These are phyloP conservation scores for Arabidopsis thaliana DNA, from an alignment of 345 rosid genomes.

Conservation along the genomic window TAIR10.1 NC_003074.8:4347001-4347500, in stretches of 20 bases:
- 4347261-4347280: conserved; percentile 27
- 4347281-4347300: conserved; percentile 26
- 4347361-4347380: conserved; percentile 56
- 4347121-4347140: not conserved
- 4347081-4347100: conserved; percentile 30
- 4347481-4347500: conserved; percentile 63
- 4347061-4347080: conserved; percentile 5
- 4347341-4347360: conserved; percentile 60
- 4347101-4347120: conserved; percentile 26
- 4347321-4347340: conserved; percentile 24
- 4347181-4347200: conserved; percentile 13
- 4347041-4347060: not conserved
- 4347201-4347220: conserved; percentile 17
- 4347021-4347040: not conserved
- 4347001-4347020: conserved; percentile 12
- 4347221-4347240: conserved; percentile 25
- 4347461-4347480: conserved; percentile 55
- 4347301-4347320: conserved; percentile 24
- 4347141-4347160: conserved; percentile 11
- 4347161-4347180: conserved; percentile 7
- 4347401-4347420: conserved; percentile 59
- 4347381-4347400: conserved; percentile 60
- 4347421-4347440: conserved; percentile 62
- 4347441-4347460: conserved; percentile 68
- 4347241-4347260: conserved; percentile 38